Base-by-base conservation (phyloP, 1,284 basidiomycete genomes). In the Ceratorhiza oryzae-sativae region DNA sequence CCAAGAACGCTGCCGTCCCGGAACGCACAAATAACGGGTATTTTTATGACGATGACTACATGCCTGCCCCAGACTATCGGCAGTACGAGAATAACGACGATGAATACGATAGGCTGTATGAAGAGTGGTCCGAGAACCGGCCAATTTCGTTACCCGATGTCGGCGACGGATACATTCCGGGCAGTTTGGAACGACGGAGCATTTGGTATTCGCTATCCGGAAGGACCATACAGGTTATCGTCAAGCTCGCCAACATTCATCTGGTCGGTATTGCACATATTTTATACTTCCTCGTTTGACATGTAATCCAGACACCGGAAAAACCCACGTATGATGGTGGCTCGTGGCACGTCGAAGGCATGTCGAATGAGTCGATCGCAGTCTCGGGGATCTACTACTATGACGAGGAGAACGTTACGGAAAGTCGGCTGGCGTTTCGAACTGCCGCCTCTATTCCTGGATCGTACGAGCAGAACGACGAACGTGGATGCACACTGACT, bases 171-270 rank as follows among this genome's bases (percentile, higher is more conserved):
- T 73, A 76, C 72, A 49, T 34, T 32, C 20, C 27, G 18, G 58
- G 67, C n/a, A 60, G 56, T 10, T 61, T 20, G 32, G 53, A 41
- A 46, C 75, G 71, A 75, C 75, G 46, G 49, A 75, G 51, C 68
- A 61, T 20, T 76, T 78, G 42, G 25, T 74, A 68, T 12, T 46
- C 53, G 1, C 71, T 80, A 2, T 51, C 65, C 0, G 79, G 78
- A 1, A 72, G 72, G 27, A 78, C 68, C 1, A 71, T 85, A 1
- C 85, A 86, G 73, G 78, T 86, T 15, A 85, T 86, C 71, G 81
- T 85, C 65, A 86, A 86, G 76, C 77, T 86, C 2, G 83, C 84
- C 0, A 84, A 83, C 73, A 84, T 86, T 62, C 77, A 82, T 10
- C 75, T 84, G 53, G 74, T 72, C 30, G 32, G 72, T 39, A 13